Evolutionary conservation across 2,329 filamentous ascomycete genomes (phyloP), one percentile per base, ranked within the genome.

Genomic region (Camillea tinctor): DNA sequence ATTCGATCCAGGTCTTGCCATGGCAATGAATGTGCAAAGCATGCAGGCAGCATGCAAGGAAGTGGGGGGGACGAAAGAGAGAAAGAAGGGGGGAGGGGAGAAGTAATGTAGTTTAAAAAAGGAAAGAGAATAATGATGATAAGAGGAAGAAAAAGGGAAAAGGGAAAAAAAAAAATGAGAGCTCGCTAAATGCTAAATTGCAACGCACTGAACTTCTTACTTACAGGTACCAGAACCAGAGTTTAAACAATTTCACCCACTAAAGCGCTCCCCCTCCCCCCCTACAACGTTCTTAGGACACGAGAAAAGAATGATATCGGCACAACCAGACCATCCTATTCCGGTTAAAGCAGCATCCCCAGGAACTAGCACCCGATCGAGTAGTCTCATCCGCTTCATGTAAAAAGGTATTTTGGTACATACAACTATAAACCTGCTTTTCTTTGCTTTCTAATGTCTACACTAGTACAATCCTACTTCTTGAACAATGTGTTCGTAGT

Each of bases 1-100:
- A 58, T 56, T 60, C 52, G 56, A 62, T 61, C 60, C 52, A 60
- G 56, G 50, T 48, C 53, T 56, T 55, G 50, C 59, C 44, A 59
- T 59, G 36, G 36, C 11, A 11, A 11, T 44, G 36, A 44, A 44
- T 44, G 36, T 44, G 36, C 36, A 44, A 44, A 44, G 59, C 48
- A 59, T 56, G 21, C 56, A 57, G 55, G 56, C 55, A 56, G 57
- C 54, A 57, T 48, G 61, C 58, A 62, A 55, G 53, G 53, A 51
- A 51, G 50, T 22, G 22, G 50, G 7, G 22, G 22, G 22, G 19
- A 8, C 1, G 13, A 51, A 22, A n/a, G 3, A 22, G 11, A n/a
- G 22, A 51, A n/a, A 8, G 19, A 15, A 51, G 22, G 50, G 19
- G 19, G 19, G 9, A n/a, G 8, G 22, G 19, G 19, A 22, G 11